Conservation (phyloP, 2,329 filamentous ascomycete genomes). For the Colletotrichum melonis region DNA sequence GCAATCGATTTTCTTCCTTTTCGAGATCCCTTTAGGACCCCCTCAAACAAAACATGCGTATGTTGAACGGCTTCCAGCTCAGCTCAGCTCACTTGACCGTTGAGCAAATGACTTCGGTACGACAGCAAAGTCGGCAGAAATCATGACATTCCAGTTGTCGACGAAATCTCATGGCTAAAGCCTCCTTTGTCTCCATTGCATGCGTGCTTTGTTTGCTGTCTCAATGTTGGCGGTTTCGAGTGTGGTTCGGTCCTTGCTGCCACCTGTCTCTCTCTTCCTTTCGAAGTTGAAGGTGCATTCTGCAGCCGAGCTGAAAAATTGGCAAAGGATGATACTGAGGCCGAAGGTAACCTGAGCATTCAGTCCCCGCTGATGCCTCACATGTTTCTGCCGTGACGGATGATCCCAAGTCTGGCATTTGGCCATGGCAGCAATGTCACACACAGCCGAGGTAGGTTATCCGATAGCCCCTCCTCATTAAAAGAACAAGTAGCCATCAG, state of each 20-base stretch:
- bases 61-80: not conserved
- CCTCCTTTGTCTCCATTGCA: not conserved
- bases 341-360: not conserved
- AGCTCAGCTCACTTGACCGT: not conserved
- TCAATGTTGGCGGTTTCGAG: not conserved
- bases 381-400: not conserved
- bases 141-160: not conserved
- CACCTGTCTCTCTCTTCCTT: not conserved
- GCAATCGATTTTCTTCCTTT: not conserved
- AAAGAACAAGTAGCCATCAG: not conserved
- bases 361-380: not conserved
- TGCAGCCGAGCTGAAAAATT: not conserved
- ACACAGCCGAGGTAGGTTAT: not conserved
- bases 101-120: not conserved
- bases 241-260: not conserved
- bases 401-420: not conserved
- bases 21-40: not conserved
- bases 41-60: not conserved
- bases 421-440: not conserved
- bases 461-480: not conserved
- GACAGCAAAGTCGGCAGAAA: not conserved
- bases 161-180: not conserved
- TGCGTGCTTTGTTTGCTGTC: not conserved
- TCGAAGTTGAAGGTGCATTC: not conserved
- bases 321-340: not conserved